Percentiles rank a stretch among this genome's conserved stretches.
These are phyloP conservation scores for Eudorina sp. DNA, from an alignment of 139 green algal genomes.

Conservation along the genomic window DNA sequence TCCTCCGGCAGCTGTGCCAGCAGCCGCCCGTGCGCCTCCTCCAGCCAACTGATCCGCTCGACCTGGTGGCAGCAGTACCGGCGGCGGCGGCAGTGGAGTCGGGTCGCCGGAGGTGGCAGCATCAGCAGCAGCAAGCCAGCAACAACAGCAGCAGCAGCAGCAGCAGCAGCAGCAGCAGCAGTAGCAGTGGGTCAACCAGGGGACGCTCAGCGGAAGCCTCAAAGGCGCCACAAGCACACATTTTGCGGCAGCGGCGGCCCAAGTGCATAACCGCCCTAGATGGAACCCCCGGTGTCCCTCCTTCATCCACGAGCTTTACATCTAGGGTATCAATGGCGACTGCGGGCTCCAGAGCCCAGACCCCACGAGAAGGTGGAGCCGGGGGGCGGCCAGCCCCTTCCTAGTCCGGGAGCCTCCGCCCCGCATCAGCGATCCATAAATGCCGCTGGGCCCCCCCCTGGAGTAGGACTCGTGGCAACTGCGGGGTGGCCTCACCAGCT, in stretches of 20 bases:
- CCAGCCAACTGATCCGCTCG: constrained; percentile 58
- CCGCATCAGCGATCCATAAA: too few relatives aligned
- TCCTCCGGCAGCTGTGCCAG: constrained; percentile 56
- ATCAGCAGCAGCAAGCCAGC: neutral
- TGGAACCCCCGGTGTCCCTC: too few relatives aligned
- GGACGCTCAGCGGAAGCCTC: neutral
- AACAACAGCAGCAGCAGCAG: neutral
- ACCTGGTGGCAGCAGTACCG: neutral
- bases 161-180: neutral
- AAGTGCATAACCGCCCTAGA: too few relatives aligned
- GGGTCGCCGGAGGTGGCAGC: neutral
- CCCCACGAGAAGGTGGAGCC: too few relatives aligned
- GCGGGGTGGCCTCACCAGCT: constrained; percentile 57
- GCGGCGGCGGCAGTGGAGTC: too few relatives aligned
- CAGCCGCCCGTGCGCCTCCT: constrained; percentile 58
- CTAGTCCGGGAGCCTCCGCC: too few relatives aligned
- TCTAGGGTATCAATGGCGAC: neutral
- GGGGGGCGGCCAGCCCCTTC: too few relatives aligned
- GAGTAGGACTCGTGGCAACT: too few relatives aligned
- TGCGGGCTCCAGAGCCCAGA: too few relatives aligned
- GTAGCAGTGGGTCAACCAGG: neutral
- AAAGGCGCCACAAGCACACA: neutral
- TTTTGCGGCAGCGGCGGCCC: neutral
- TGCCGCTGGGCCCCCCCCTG: too few relatives aligned
- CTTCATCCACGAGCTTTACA: neutral